Evolutionary conservation across 2,329 filamentous ascomycete species (phyloP), one percentile per base, ranked within the genome.

Genomic region (Xylariaceae sp.): DNA sequence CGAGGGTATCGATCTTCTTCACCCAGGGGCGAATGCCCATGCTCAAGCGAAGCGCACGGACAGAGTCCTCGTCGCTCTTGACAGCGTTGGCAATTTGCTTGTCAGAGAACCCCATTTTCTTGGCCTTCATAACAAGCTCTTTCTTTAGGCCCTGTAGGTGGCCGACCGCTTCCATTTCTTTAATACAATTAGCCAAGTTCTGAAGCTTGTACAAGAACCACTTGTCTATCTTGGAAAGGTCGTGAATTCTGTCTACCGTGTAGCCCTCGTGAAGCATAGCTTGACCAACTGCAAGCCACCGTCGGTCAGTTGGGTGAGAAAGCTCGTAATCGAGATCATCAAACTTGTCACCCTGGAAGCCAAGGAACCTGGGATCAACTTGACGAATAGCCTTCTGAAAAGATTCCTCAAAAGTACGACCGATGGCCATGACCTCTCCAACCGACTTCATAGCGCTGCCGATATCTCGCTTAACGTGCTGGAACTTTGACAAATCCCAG

Each of bases 201-300:
- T 96, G 86, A 50, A 99, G 84, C 82, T 99, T 97, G 84, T 96
- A 84, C 65, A 99, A 76, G 80, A 99, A 99, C 94, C 94, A 97
- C 76, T 95, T 96, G 78, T 97, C 94, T 67, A 99, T 99, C 81
- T 96, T 96, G 75, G 88, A 95, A 64, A 99, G 78, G 5, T 96
- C 90, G 70, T 97, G 91, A 12, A 99, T 80, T 71, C 82, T 85
- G 62, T 99, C 92, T 46, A 96, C 91, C 1, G 89, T 84, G 79
- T 99, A 99, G 73, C 88, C 87, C 76, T 96, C 91, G 77, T 97
- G 91, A 63, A 96, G 84, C 90, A 99, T 95, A 62, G 94, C 94
- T 75, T 97, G 91, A 45, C 94, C 92, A 68, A 99, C 91, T 61
- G 94, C 94, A 66, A 99, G 81, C 94, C 94, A 97, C 72, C 94